Evolutionary conservation across 805 yeast species (phyloP), one percentile per base, ranked within the genome.

Genomic region (Debaryomyces hansenii): DNA sequence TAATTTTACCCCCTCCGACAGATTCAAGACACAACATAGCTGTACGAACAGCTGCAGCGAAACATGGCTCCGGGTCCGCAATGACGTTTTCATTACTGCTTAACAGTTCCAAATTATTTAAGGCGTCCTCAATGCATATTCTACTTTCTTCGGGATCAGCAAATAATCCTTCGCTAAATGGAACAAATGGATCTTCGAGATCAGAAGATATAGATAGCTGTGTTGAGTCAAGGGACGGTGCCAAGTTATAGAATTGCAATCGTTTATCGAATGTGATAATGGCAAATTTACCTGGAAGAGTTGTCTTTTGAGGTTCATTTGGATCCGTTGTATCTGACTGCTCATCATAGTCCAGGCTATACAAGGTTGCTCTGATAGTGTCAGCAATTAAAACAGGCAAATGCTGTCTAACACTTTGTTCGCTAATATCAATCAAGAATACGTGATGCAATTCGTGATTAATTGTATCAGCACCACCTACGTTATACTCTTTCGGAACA

Each of bases 1-100:
- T 78, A 29, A 92, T 83, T 55, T 91, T 87, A 49, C 98, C 99
- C 50, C 94, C 94, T 7, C 94, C 96, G 29, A 75, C 76, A 18
- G 69, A 65, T 37, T 75, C 75, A 21, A 90, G 69, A 5, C 90
- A 83, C 43, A 79, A 59, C 54, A 75, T 68, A 0, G 95, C 92
- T 2, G 85, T 82, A 45, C 82, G 73, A 29, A 90, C 64, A 0
- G 96, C 97, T 3, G 88, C 80, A 0, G 97, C 95, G 59, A 80
- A 86, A 24, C 90, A 83, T 0, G 89, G 84, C 53, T 85, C 91
- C 0, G 83, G 65, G 28, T 72, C 77, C 5, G 63, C 58, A n/a
- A 63, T 45, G 2, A 60, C 60, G 44, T 74, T 72, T 39, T 69
- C 71, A 15, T 66, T 69, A 9, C 63, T 62, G 40, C 64, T 65